Percentiles rank a stretch among this genome's conserved stretches.
phyloP scores from a whole-genome alignment of 352 stramenopile genomes.

The Pythium chondricola region DNA sequence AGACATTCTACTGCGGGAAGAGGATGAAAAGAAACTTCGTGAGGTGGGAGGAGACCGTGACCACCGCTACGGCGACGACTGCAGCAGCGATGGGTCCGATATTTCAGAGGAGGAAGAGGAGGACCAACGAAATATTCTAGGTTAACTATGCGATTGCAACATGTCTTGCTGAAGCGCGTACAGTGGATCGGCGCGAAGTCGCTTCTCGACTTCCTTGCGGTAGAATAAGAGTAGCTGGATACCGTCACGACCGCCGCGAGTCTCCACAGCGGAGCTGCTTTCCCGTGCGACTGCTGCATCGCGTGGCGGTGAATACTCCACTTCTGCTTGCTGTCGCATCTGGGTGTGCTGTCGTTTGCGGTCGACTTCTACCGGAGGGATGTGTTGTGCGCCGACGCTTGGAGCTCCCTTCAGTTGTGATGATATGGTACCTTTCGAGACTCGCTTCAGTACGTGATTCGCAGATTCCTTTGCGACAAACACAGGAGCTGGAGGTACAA shows the following conservation, averaged over 20 bases:
- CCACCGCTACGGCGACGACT: slow-evolving; percentile 8
- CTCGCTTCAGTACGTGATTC: slow-evolving; percentile 28
- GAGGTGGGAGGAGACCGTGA: slow-evolving; percentile 6
- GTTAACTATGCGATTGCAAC: background rate
- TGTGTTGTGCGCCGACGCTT: background rate
- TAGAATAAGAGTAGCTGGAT: slow-evolving; percentile 64
- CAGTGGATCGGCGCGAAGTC: slow-evolving; percentile 26
- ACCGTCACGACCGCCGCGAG: slow-evolving; percentile 33
- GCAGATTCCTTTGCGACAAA: slow-evolving; percentile 28
- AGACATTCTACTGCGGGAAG: slow-evolving; percentile 36
- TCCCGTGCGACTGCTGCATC: slow-evolving; percentile 31
- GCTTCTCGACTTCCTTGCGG: slow-evolving; percentile 54
- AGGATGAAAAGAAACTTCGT: slow-evolving; percentile 30
- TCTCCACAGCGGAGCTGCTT: too few species aligned
- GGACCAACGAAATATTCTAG: slow-evolving; percentile 29
- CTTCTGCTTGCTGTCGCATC: slow-evolving; percentile 1
- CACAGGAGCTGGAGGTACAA: slow-evolving; percentile 33
- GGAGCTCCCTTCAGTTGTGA: slow-evolving; percentile 38
- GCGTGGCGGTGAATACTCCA: background rate
- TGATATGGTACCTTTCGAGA: slow-evolving; percentile 53
- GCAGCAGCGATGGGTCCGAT: slow-evolving; percentile 23
- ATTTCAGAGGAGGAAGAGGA: slow-evolving; percentile 19
- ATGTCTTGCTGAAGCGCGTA: slow-evolving; percentile 16
- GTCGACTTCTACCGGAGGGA: slow-evolving; percentile 8
- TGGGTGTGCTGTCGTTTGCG: slow-evolving; percentile 15